phyloP scores from a whole-genome alignment of 495 filamentous ascomycete genomes.

The Xylaria scruposa region DNA sequence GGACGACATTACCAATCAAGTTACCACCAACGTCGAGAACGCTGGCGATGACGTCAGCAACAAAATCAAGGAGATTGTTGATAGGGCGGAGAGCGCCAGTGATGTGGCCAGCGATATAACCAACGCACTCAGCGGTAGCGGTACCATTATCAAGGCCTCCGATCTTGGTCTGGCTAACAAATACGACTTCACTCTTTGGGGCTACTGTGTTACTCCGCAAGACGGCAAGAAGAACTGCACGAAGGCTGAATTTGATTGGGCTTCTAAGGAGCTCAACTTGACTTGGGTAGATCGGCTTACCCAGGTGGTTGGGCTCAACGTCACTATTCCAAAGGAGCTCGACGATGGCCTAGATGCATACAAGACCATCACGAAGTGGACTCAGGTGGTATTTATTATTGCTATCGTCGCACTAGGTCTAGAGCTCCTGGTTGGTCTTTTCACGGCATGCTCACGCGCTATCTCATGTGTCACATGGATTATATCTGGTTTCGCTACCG shows the following conservation, averaged over 20 bases:
- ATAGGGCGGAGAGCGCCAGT: neutral
- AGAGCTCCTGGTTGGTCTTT: conserved; percentile 79
- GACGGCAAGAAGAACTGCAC: conserved; percentile 60
- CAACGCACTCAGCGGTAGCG: conserved; percentile 57
- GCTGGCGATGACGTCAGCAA: conserved; percentile 27
- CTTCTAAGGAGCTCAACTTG: conserved; percentile 65
- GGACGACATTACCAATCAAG: conserved; percentile 29
- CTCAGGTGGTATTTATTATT: conserved; percentile 76
- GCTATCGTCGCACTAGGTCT: conserved; percentile 73
- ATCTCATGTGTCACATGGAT: conserved; percentile 59
- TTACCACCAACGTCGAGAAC: conserved; percentile 30
- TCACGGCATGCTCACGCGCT: conserved; percentile 62
- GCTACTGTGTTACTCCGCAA: conserved; percentile 72
- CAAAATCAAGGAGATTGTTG: conserved; percentile 18
- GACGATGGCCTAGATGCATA: conserved; percentile 72
- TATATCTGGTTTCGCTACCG: conserved; percentile 57
- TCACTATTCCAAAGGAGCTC: conserved; percentile 67
- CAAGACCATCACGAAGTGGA: conserved; percentile 76
- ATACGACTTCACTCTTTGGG: conserved; percentile 85
- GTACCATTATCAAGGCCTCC: conserved; percentile 49
- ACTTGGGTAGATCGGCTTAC: conserved; percentile 55
- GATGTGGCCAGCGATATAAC: conserved; percentile 53
- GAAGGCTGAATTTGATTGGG: conserved; percentile 77
- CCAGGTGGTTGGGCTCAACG: conserved; percentile 44
- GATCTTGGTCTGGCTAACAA: conserved; percentile 71